Conservation (phyloP, 2,329 filamentous ascomycete species). For the Aspergillus arachidicola region DNA sequence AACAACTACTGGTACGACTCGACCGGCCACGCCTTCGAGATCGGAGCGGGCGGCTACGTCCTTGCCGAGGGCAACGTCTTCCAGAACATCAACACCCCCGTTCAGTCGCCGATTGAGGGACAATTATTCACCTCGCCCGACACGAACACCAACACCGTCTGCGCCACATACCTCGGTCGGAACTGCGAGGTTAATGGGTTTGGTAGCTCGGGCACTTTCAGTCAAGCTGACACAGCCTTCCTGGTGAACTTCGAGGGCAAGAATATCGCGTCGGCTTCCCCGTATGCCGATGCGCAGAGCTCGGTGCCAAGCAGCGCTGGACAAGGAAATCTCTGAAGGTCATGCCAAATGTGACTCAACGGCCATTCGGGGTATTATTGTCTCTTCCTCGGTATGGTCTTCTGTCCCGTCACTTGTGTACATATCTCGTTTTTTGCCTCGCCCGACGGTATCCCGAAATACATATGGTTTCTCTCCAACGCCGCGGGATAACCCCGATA, state of each 20-base stretch:
- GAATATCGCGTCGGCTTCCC: slow-evolving; percentile 52
- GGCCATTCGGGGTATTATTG: too few species aligned
- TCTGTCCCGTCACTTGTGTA: too few species aligned
- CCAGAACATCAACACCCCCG: slow-evolving; percentile 54
- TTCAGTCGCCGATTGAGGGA: slow-evolving; percentile 42
- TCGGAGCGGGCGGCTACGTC: slow-evolving; percentile 47
- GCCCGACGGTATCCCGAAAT: too few species aligned
- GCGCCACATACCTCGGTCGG: slow-evolving; percentile 51
- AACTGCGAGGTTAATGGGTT: slow-evolving; percentile 57
- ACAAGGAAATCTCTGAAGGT: slow-evolving; percentile 43
- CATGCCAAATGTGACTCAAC: not conserved
- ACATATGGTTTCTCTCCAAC: too few species aligned
- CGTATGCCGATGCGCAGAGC: slow-evolving; percentile 42
- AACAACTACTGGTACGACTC: slow-evolving; percentile 65
- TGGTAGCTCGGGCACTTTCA: slow-evolving; percentile 37
- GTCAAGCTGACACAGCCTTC: slow-evolving; percentile 50
- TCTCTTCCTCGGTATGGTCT: too few species aligned
- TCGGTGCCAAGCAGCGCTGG: slow-evolving; percentile 43
- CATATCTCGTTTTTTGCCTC: too few species aligned
- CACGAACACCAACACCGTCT: slow-evolving; percentile 43
- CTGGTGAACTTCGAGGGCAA: slow-evolving; percentile 56
- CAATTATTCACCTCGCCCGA: slow-evolving; percentile 42
- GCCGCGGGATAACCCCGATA: too few species aligned
- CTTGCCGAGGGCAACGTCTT: slow-evolving; percentile 62
- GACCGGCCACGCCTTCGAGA: slow-evolving; percentile 60